Conservation (phyloP, 257 asterid genomes). For the Leptodermis oblonga region DNA sequence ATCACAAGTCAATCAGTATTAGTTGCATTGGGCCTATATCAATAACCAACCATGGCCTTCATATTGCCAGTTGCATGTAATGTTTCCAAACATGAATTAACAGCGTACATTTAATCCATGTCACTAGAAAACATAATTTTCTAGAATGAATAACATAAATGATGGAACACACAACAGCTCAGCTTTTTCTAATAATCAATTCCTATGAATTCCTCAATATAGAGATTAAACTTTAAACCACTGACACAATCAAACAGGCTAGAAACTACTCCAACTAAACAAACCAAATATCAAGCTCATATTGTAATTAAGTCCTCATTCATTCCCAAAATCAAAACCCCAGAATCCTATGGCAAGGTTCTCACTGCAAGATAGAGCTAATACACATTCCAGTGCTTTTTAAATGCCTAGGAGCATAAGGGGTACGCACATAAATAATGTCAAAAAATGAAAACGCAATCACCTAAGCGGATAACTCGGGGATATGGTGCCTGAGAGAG, state of each 20-base stretch:
- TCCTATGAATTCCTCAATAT: not conserved
- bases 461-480: not conserved
- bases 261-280: not conserved
- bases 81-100: not conserved
- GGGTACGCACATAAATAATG: not conserved
- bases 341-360: constrained; percentile 9
- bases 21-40: not conserved
- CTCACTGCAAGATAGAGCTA: constrained; percentile 8
- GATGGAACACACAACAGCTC: not conserved
- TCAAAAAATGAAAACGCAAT: not conserved
- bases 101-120: not conserved
- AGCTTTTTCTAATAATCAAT: constrained; percentile 1
- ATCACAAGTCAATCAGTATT: not conserved
- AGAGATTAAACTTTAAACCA: not conserved
- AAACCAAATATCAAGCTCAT: not conserved
- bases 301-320: not conserved
- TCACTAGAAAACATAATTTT: not conserved
- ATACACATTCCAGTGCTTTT: not conserved
- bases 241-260: not conserved
- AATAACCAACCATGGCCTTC: not conserved
- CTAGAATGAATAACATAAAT: not conserved
- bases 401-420: not conserved
- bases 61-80: not conserved
- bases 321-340: constrained; percentile 18
- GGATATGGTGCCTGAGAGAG: constrained; percentile 7